Evolutionary conservation across 208 protist genomes (phyloP), one percentile per base, ranked within the genome.

Genomic region (Leishmania braziliensis): DNA sequence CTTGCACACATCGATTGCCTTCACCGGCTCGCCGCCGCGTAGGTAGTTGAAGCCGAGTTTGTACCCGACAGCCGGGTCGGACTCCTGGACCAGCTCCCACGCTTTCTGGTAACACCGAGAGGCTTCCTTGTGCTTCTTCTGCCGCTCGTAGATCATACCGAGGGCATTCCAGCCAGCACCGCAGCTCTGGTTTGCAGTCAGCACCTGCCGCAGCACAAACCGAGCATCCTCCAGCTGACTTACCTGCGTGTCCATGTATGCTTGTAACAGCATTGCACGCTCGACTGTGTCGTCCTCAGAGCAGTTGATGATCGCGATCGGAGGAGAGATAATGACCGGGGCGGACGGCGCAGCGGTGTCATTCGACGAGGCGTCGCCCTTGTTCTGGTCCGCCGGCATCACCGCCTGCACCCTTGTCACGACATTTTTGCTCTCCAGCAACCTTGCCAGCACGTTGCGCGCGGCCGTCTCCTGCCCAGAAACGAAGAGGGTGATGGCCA

Each of bases 31-130:
- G 72, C 93, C 92, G 66, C 96, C 96, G 86, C 99, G 99, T 76
- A 99, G 91, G 81, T 97, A 98, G 89, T 99, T 99, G 88, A 99
- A 99, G 43, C 97, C 97, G 10, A 99, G 91, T 76, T 98, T 98
- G 93, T 96, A 99, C n/a, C 98, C 98, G 43, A 99, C 87, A 2
- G 78, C 84, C 18, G 96, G 95, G 79, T 97, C 89, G 5, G 78
- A 85, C 77, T 98, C 96, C 82, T 95, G 91, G 71, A 95, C 75
- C 62, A 98, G 86, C 65, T 93, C 82, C 98, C 98, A 99, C 9
- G 98, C 96, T 54, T 93, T 94, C 65, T 98, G 91, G 81, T 99
- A 99, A 88, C 96, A 95, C 29, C 95, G 77, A 26, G 97, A 95
- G 23, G 98, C 98, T 60, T 99, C 95, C 54, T 78, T 82, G 85